Conservation (phyloP, 257 asterid genomes). For the Capsicum pubescens region DNA sequence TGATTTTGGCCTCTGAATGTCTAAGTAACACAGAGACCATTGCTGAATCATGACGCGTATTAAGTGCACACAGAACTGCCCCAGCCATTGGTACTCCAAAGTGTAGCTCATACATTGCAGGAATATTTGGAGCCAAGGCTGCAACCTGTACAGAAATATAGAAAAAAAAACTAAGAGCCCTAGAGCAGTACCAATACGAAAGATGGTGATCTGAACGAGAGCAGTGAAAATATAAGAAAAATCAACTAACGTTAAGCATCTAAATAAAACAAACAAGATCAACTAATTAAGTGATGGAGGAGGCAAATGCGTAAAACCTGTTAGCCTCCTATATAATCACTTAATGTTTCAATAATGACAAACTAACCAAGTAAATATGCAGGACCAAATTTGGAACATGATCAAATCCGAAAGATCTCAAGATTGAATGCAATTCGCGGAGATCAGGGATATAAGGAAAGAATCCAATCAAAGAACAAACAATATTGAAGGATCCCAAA, state of each 20-base stretch:
- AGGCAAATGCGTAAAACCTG: neutral
- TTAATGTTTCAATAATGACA: too few relatives aligned
- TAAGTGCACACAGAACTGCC: conserved; percentile 16
- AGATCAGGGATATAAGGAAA: too few relatives aligned
- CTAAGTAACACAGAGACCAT: neutral
- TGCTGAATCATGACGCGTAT: conserved; percentile 15
- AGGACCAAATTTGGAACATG: too few relatives aligned
- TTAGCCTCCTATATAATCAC: neutral
- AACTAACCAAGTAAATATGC: too few relatives aligned
- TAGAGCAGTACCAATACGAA: neutral
- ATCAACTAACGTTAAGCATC: neutral
- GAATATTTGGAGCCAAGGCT: conserved; percentile 24
- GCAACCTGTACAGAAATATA: neutral
- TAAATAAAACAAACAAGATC: neutral
- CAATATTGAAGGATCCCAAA: too few relatives aligned
- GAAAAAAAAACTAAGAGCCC: neutral
- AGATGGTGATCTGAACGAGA: neutral
- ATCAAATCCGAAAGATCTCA: too few relatives aligned
- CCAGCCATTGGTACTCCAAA: neutral
- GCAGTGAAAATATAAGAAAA: neutral
- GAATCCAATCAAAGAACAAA: too few relatives aligned
- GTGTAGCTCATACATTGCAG: conserved; percentile 27
- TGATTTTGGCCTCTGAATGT: neutral
- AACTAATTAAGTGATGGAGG: neutral
- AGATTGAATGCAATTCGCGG: too few relatives aligned